Base-by-base conservation (phyloP, 805 yeast genomes). In the Candida methanosorbosa region DNA sequence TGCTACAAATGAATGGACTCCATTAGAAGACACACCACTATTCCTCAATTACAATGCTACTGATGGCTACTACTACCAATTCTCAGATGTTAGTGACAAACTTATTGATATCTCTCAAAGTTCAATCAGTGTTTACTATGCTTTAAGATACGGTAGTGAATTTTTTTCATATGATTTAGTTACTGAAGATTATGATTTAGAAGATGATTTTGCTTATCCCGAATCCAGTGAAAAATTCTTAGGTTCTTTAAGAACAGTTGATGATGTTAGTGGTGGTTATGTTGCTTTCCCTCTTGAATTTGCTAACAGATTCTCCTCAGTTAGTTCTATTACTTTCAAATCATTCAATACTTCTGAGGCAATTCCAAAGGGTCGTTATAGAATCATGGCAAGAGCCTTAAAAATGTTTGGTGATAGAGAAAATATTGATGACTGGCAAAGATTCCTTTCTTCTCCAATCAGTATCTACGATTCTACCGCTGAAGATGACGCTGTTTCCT, bases 171-270 rank as follows among this genome's bases (percentile, higher is more conserved):
- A 39, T 33, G 44, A 41, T 29, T 27, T 41, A 12, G 44, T 41
- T 15, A 19, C 32, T 2, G 14, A 21, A 15, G 44, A 41, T 20
- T 41, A 38, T 18, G 38, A 33, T 13, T 12, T 36, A 7, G 42
- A 39, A 9, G 37, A 27, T 23, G 43, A 40, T 18, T 40, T 39
- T 22, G 27, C 42, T 16, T 39, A 20, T n/a, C 42, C 42, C 17
- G 40, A 39, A 20, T 14, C 36, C 2, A 34, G 36, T 32, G 29
- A 20, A 16, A 30, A 37, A 8, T 39, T 20, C 20, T 11, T 37
- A 24, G 40, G 36, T 13, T 24, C 38, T 13, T 5, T 37, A 2
- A 16, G 31, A 29, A 15, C 29, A 22, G n/a, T 4, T 14, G 18
- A 13, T 24, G 18, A 21, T 23, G 20, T 18, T 19, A 5, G 5